phyloP scores from a whole-genome alignment of 2,329 filamentous ascomycete genomes.

The Cordyceps cicadae region DNA sequence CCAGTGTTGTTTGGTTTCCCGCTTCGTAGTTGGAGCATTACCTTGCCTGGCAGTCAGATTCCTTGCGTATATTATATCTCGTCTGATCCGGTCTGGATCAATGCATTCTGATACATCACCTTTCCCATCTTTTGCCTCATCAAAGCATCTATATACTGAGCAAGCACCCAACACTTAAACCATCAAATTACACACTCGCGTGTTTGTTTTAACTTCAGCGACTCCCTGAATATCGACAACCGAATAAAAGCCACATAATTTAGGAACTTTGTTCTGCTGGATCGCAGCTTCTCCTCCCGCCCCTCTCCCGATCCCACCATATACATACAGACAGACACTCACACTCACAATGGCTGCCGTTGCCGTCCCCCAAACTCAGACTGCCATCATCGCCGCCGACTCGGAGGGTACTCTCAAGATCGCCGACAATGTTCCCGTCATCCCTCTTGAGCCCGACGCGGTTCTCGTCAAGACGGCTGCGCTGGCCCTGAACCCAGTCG shows the following conservation, averaged over 20 bases:
- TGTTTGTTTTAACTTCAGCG: no score
- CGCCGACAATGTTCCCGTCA: not conserved
- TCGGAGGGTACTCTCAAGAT: constrained; percentile 6
- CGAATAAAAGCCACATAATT: not conserved
- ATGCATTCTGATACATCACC: not conserved
- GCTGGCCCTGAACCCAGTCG: constrained; percentile 29
- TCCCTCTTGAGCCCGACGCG: constrained; percentile 11
- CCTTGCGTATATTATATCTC: constrained; percentile 4
- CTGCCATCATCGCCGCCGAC: constrained; percentile 8
- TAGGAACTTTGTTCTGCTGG: not conserved
- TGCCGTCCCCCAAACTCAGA: constrained; percentile 7
- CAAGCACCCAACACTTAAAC: not conserved
- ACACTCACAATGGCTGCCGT: constrained; percentile 8
- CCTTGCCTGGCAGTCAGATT: not conserved
- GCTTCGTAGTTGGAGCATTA: not conserved
- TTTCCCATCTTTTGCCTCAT: not conserved
- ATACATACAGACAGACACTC: not conserved
- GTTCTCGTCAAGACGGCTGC: constrained; percentile 20
- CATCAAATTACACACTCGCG: not conserved
- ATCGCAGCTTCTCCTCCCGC: not conserved
- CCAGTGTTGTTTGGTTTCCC: not conserved
- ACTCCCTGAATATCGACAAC: not conserved
- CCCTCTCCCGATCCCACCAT: not conserved
- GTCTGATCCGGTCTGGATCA: not conserved
- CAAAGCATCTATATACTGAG: not conserved